These are phyloP conservation scores for Waltiozyma sp. DNA, from an alignment of 1,139 yeast genomes.

Conservation along the genomic window DNA sequence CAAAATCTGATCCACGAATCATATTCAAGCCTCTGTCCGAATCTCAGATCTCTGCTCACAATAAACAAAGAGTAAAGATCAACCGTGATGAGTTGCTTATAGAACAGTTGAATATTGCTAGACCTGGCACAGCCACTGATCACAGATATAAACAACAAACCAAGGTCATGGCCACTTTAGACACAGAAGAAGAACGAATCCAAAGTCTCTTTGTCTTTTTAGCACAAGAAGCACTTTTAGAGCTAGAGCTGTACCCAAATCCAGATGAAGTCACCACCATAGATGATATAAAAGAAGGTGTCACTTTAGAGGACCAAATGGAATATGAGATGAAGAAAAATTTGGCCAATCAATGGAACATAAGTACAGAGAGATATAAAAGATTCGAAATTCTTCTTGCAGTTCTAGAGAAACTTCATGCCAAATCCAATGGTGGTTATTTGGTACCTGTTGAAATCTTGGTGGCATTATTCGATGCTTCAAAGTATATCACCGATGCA, in stretches of 20 bases:
- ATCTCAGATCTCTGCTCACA: not conserved
- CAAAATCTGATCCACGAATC: not conserved
- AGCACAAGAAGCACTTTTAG: slow-evolving; percentile 7
- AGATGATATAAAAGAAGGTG: slow-evolving; percentile 1
- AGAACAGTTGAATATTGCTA: slow-evolving; percentile 10
- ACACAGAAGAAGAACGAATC: slow-evolving; percentile 6
- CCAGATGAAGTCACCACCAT: slow-evolving; percentile 6
- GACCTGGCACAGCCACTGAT: slow-evolving; percentile 14
- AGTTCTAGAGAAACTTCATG: slow-evolving; percentile 7
- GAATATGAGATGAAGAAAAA: slow-evolving; percentile 10
- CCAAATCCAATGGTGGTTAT: slow-evolving; percentile 3
- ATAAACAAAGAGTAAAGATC: not conserved
- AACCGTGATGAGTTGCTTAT: slow-evolving; percentile 6
- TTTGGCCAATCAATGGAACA: slow-evolving; percentile 4
- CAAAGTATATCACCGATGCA: slow-evolving; percentile 11
- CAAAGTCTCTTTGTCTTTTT: slow-evolving; percentile 7
- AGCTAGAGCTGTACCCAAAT: slow-evolving; percentile 8
- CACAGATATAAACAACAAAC: slow-evolving; percentile 9
- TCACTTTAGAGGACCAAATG: slow-evolving; percentile 5
- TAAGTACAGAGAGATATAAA: slow-evolving; percentile 4
- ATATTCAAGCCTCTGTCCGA: not conserved
- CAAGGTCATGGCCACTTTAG: slow-evolving; percentile 2
- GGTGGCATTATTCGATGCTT: slow-evolving; percentile 12
- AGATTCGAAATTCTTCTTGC: slow-evolving; percentile 8
- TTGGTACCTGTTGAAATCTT: slow-evolving; percentile 9